These are phyloP conservation scores for Cantharellus anzutake DNA, from an alignment of 768 basidiomycete genomes.

Conservation along the genomic window DNA sequence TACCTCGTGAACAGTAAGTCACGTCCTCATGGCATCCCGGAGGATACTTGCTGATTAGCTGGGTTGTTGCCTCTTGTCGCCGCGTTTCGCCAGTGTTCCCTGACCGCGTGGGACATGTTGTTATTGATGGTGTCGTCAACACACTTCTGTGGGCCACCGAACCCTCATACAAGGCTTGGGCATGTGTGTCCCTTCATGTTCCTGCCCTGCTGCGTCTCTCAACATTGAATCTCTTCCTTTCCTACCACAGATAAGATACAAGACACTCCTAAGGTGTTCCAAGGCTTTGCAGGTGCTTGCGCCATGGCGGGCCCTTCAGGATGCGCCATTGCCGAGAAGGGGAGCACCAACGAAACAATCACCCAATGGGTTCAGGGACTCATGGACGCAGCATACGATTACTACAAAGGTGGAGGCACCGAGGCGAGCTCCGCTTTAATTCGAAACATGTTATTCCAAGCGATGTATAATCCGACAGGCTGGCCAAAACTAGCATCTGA, in stretches of 20 bases:
- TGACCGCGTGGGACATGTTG: slow-evolving; percentile 4
- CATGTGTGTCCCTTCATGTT: too few species aligned
- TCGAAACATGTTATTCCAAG: slow-evolving; percentile 1
- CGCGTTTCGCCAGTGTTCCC: slow-evolving; percentile 1
- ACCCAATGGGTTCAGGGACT: not conserved
- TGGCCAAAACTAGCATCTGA: slow-evolving; percentile 1
- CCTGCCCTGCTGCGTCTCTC: too few species aligned
- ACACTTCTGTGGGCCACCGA: not conserved
- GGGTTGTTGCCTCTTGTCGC: not conserved
- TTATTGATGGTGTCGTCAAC: slow-evolving; percentile 5
- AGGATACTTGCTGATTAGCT: not conserved
- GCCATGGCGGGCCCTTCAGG: not conserved
- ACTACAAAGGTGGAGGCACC: not conserved
- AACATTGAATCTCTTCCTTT: too few species aligned
- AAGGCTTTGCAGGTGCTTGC: not conserved
- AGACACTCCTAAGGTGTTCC: slow-evolving; percentile 1
- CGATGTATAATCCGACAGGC: slow-evolving; percentile 2
- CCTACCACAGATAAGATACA: not conserved
- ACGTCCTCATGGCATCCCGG: not conserved
- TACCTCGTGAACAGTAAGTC: slow-evolving; percentile 5
- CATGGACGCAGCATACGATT: not conserved
- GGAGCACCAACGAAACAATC: not conserved
- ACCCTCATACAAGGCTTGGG: not conserved
- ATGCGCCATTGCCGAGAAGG: not conserved
- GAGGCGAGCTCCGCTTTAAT: not conserved